Base-by-base conservation (phyloP, 192 early-diverging fungal genomes). In the Backusella westeae region DNA sequence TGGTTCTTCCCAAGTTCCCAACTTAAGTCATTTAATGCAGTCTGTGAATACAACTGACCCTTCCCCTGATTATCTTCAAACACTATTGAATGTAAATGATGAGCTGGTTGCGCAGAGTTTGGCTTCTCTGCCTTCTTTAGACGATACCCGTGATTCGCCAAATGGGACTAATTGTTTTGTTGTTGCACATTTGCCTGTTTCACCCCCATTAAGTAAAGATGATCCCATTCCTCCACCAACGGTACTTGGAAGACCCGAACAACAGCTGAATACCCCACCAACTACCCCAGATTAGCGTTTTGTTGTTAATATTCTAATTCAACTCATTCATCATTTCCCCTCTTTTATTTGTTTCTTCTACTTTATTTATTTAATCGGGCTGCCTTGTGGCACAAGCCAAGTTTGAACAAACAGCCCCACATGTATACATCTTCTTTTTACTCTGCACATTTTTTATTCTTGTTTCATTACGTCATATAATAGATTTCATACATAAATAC, bases 141-240 rank as follows among this genome's bases (percentile, higher is more conserved):
- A 35, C 32, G 15, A 46, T 53, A 72, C 71, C 71, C 38, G 35
- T 39, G 34, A 23, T 49, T 26, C 73, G 0, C 44, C 26, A 26
- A 19, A 34, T 34, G 63, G 56, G 36, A 68, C 46, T 52, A 76
- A 75, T 12, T 79, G 85, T 0, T 72, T 88, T 63, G 53, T 21
- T 56, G 26, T 63, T 63, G 26, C 56, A 63, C 56, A 38, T 23
- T 38, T 69, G 21, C 68, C 68, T n/a, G 34, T 38, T 39, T 69
- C 68, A 32, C 85, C 87, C 29, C 86, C 86, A 12, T 82, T 85
- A 21, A 86, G 81, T 66, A 77, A 82, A 41, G 88, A 90, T 72
- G 88, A 90, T 90, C 68, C 85, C 86, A 70, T 87, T 85, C n/a
- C 75, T 88, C 23, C 89, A 88, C 70, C 77, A 76, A 52, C 89